Evolutionary conservation across 208 protist species (phyloP).

Genomic region (Crithidia sp.): DNA sequence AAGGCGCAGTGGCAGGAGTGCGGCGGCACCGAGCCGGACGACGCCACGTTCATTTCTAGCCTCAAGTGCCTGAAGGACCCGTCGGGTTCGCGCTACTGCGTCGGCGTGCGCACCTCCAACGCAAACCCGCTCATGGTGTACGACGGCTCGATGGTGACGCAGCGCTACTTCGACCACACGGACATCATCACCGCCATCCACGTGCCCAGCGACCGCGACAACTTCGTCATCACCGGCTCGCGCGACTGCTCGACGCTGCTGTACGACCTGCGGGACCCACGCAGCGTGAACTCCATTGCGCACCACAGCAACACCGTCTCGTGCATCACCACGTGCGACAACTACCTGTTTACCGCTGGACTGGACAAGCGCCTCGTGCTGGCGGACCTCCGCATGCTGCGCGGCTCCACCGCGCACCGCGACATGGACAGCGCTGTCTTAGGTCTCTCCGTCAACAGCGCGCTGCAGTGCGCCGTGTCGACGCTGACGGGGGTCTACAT

Average conservation of each 20-base stretch:
- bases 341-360: constrained; percentile 84
- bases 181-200: constrained; percentile 87
- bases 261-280: constrained; percentile 69
- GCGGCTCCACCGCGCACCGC: constrained; percentile 30
- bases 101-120: constrained; percentile 49
- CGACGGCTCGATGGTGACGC: constrained; percentile 59
- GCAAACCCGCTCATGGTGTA: constrained; percentile 68
- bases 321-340: constrained; percentile 73
- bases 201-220: constrained; percentile 67
- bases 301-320: constrained; percentile 83
- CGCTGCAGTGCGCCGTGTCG: constrained; percentile 80
- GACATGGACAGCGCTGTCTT: constrained; percentile 87
- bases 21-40: constrained; percentile 69
- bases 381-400: constrained; percentile 82
- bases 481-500: constrained; percentile 84
- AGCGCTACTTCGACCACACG: constrained; percentile 81
- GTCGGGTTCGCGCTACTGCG: constrained; percentile 58
- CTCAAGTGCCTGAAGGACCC: constrained; percentile 59
- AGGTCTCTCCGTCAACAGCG: constrained; percentile 65
- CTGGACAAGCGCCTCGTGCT: constrained; percentile 81
- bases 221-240: constrained; percentile 80
- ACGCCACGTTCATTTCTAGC: constrained; percentile 76
- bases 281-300: constrained; percentile 44
- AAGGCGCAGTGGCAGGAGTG: constrained; percentile 81
- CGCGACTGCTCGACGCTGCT: constrained; percentile 82